Base-by-base conservation (phyloP, 1,284 basidiomycete species). In the Papiliotrema fonsecae region DNA sequence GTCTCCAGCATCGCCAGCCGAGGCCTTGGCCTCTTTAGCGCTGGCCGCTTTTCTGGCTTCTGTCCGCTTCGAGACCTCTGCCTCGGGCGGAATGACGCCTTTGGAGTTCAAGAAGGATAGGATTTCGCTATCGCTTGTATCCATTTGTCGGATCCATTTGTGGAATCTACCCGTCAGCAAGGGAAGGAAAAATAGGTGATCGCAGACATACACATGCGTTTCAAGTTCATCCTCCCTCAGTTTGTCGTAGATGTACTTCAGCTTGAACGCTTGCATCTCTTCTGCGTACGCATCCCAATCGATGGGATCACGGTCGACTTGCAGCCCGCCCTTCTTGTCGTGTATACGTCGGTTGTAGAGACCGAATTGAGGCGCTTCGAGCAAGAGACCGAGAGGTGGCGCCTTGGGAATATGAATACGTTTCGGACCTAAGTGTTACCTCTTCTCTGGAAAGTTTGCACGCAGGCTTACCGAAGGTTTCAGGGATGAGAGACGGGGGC, bases 361-460 rank as follows among this genome's bases (percentile, higher is more conserved):
- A 7, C 65, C 73, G 57, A 90, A 79, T 55, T 93, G 82, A 1
- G 93, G 94, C 60, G 90, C 82, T 73, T 97, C 90, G 31, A 99
- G 82, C n/a, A 98, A 77, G 9, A 99, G 79, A 7, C 96, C 96
- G 18, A 99, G 79, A 0, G 91, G 87, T 13, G 96, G 96, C 75
- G 97, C 96, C 77, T 97, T 97, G 27, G 96, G 96, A 22, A 97
- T 82, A 67, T 90, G 83, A 36, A 94, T 86, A 37, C 78, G 78
- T n/a, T 83, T 81, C 1, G 87, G 84, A 0, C 82, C 82, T 68
- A 42, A 6, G 6, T 34, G 13, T 4, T 26, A 14, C 18, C 27
- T 40, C 31, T 26, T 11, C 7, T 18, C n/a, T 34, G 18, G 13
- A 25, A 18, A n/a, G 16, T 35, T 14, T 11, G 1, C 18, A 24